Percentiles rank a stretch among this genome's conserved stretches.
Conservation (phyloP, 148 eudicot genomes). For the Vaccinium darrowii region DNA sequence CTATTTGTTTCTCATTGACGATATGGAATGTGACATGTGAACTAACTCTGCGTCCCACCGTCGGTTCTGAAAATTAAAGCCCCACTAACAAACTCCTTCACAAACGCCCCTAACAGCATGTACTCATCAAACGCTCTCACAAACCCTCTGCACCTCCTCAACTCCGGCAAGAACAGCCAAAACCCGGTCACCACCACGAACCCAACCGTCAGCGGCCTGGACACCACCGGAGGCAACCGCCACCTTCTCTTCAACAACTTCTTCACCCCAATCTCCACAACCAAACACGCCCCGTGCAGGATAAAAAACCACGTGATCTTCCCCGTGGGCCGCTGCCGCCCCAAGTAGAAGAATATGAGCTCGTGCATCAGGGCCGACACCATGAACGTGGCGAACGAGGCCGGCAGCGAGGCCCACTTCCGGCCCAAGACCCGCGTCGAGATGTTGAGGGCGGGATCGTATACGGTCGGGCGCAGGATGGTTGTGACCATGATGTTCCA, state of each 20-base stretch:
- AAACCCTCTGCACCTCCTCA: slow-evolving; percentile 27
- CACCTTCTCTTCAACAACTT: slow-evolving; percentile 19
- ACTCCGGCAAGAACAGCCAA: slow-evolving; percentile 48
- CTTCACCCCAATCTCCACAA: slow-evolving; percentile 37
- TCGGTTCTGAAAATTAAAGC: not conserved
- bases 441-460: slow-evolving; percentile 25
- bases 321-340: slow-evolving; percentile 41
- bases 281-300: slow-evolving; percentile 38
- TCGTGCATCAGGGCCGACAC: slow-evolving; percentile 57
- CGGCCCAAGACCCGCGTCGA: slow-evolving; percentile 23
- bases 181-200: slow-evolving; percentile 35
- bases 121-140: slow-evolving; percentile 34
- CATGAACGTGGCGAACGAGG: slow-evolving; percentile 31
- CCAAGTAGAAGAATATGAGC: slow-evolving; percentile 44
- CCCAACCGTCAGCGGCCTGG: slow-evolving; percentile 23
- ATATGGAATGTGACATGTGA: too few species aligned
- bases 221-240: slow-evolving; percentile 22
- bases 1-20: too few species aligned
- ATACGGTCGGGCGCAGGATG: slow-evolving; percentile 47
- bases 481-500: slow-evolving; percentile 58
- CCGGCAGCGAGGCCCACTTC: slow-evolving; percentile 27
- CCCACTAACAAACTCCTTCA: slow-evolving; percentile 1
- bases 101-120: slow-evolving; percentile 29
- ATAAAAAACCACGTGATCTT: slow-evolving; percentile 45
- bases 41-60: too few species aligned